Base-by-base conservation (phyloP, 495 filamentous ascomycete genomes). In the Corynascus novoguineensis region DNA sequence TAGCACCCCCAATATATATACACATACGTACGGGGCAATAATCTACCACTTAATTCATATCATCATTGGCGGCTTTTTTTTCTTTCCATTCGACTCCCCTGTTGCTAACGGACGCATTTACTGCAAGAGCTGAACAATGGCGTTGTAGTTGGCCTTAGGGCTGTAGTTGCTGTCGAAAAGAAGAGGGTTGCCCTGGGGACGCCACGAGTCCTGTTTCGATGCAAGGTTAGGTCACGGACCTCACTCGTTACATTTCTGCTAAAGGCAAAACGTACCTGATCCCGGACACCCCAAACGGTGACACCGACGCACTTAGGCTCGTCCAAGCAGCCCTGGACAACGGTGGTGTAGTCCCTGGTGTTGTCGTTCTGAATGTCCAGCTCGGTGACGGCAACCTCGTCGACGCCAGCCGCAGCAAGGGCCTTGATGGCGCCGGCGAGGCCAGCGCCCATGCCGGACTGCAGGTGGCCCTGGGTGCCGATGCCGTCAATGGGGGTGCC, bases 401-500 rank as follows among this genome's bases (percentile, higher is more conserved):
- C 61, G 45, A 80, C 76, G 51, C 75, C 75, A 5, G 75, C 64
- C 38, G 72, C 68, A 51, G 77, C 81, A 14, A 88, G 80, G 9
- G 78, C 73, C 61, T 79, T 71, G 63, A 87, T 76, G 58, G 83
- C 77, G 42, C 70, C 80, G 15, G 68, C 68, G 6, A 74, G 70
- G 49, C 68, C 72, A 25, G 54, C 59, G 53, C 72, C 75, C 53
- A 74, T 67, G 41, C 80, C 80, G n/a, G 75, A 60, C 22, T 59
- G 71, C 44, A 88, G 63, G 64, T 90, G 86, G 42, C 76, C 74
- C 66, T 89, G 85, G 17, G 83, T 83, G 55, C 81, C 81, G 52
- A 90, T 87, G 60, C 86, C 86, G 67, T 90, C 86, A 67, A 89
- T 89, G 46, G 86, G 85, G 31, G 86, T 71, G 57, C 86, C 86